These are phyloP conservation scores for Septoria linicola DNA, from an alignment of 2,329 filamentous ascomycete genomes.

Conservation along the genomic window DNA sequence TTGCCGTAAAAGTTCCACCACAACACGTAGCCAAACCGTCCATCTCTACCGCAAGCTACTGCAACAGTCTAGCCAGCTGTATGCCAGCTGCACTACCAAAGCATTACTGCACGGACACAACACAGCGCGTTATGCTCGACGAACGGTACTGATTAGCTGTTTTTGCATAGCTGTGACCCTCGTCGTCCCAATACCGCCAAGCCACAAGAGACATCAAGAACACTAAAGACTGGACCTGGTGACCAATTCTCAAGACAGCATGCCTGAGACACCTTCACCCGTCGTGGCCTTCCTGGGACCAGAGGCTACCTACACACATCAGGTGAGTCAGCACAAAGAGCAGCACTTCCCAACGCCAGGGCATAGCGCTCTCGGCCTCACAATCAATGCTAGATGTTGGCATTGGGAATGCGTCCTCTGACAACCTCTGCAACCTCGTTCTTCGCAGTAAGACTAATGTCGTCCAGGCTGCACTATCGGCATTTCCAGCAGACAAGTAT, in stretches of 20 bases:
- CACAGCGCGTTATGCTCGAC: too few species aligned
- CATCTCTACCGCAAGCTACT: too few species aligned
- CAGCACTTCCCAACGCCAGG: too few species aligned
- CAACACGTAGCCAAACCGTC: not conserved
- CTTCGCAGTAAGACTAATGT: not conserved
- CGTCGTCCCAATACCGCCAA: too few species aligned
- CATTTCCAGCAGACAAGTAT: constrained; percentile 25
- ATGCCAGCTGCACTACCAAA: too few species aligned
- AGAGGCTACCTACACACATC: constrained; percentile 66
- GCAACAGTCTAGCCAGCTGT: too few species aligned
- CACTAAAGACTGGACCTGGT: too few species aligned
- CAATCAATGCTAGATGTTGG: not conserved
- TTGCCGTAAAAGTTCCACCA: not conserved
- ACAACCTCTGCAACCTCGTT: not conserved
- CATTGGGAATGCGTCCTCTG: not conserved
- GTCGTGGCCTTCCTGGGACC: constrained; percentile 62
- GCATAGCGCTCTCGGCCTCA: not conserved
- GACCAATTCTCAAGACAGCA: not conserved
- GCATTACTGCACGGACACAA: too few species aligned
- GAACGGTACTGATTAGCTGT: too few species aligned
- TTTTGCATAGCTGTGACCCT: too few species aligned
- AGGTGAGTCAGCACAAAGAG: constrained; percentile 50
- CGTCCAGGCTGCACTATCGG: constrained; percentile 25
- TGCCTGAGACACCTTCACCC: constrained; percentile 17
- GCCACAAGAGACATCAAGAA: not conserved